These are phyloP conservation scores for Leccinum colubrinum DNA, from an alignment of 1,284 basidiomycete genomes.

Conservation along the genomic window DNA sequence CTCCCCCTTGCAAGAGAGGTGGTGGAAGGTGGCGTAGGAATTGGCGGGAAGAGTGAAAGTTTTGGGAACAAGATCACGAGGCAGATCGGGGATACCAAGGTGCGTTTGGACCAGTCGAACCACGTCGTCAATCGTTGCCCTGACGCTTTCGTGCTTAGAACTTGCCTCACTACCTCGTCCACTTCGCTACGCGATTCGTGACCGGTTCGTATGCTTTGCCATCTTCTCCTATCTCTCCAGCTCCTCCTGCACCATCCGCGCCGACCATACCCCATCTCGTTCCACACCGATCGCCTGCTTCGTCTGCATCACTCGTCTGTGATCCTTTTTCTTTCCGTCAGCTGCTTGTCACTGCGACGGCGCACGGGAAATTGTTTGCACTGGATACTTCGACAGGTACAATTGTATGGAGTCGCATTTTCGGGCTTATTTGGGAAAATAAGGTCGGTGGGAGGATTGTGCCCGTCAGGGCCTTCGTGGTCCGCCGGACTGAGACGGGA, in stretches of 20 bases:
- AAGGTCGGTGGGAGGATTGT: slow-evolving; percentile 51
- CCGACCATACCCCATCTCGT: slow-evolving; percentile 35
- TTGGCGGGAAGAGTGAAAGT: slow-evolving; percentile 37
- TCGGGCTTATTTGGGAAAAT: slow-evolving; percentile 63
- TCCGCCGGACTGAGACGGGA: slow-evolving; percentile 11
- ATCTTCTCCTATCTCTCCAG: slow-evolving; percentile 33
- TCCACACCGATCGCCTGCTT: slow-evolving; percentile 29
- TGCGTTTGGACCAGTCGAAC: slow-evolving; percentile 25
- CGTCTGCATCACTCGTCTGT: slow-evolving; percentile 45
- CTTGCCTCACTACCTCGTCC: slow-evolving; percentile 67
- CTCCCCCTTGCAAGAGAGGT: slow-evolving; percentile 57
- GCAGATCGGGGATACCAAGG: slow-evolving; percentile 66
- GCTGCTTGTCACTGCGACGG: slow-evolving; percentile 73
- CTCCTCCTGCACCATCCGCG: slow-evolving; percentile 12
- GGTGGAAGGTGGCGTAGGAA: slow-evolving; percentile 5
- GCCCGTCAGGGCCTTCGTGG: slow-evolving; percentile 49
- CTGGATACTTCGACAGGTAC: slow-evolving; percentile 78
- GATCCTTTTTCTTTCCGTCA: slow-evolving; percentile 91
- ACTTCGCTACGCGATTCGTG: slow-evolving; percentile 72
- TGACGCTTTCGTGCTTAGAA: slow-evolving; percentile 41
- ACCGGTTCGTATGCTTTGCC: slow-evolving; percentile 60
- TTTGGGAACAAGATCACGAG: slow-evolving; percentile 56
- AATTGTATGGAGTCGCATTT: slow-evolving; percentile 73
- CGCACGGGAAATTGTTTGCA: slow-evolving; percentile 77
- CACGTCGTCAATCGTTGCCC: neutral